Evolutionary conservation across 768 basidiomycete genomes (phyloP).

Genomic region (Agrocybe praecox): DNA sequence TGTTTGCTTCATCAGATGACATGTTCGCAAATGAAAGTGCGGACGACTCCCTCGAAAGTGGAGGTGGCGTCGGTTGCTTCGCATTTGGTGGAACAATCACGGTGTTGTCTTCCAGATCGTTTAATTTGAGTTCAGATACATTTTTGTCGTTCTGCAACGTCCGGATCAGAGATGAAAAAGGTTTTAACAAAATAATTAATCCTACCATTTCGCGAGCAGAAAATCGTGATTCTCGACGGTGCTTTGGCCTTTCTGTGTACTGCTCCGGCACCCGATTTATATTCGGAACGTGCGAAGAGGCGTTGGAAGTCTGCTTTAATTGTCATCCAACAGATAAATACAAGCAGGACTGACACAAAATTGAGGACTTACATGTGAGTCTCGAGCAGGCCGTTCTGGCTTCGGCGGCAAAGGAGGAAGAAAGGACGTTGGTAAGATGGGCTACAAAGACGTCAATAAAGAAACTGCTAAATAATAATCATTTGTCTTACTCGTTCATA

Average conservation of each 20-base stretch:
- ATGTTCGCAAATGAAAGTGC: too few relatives aligned
- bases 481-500: conserved; percentile 26
- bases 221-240: conserved; percentile 8
- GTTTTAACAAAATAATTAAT: neutral
- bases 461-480: neutral
- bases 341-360: too few relatives aligned
- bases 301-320: neutral
- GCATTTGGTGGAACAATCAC: neutral
- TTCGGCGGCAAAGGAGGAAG: neutral
- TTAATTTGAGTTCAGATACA: too few relatives aligned
- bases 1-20: neutral
- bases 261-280: neutral
- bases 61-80: conserved; percentile 25
- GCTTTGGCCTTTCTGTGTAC: neutral
- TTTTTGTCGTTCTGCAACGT: too few relatives aligned
- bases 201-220: conserved; percentile 6
- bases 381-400: neutral
- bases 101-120: neutral
- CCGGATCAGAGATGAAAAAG: too few relatives aligned
- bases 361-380: too few relatives aligned
- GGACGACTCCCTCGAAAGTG: conserved; percentile 25
- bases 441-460: neutral
- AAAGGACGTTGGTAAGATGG: neutral
- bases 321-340: neutral
- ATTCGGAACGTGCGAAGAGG: too few relatives aligned